Conservation (phyloP, 768 basidiomycete species). For the Trametes cubensis region DNA sequence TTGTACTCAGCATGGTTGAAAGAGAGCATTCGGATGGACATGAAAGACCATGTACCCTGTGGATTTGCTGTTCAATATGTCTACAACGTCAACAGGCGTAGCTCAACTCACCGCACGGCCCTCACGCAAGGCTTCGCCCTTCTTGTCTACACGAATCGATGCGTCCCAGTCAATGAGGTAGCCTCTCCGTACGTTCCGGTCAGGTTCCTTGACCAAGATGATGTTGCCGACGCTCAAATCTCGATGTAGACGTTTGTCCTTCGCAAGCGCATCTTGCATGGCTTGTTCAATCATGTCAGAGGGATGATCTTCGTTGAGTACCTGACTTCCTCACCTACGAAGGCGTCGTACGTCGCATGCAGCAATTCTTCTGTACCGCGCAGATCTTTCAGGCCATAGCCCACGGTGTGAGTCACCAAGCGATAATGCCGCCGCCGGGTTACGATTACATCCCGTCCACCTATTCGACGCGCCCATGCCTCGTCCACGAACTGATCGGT, state of each 20-base stretch:
- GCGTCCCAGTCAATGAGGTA: slow-evolving; percentile 19
- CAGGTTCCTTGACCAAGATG: background rate
- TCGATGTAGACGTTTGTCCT: background rate
- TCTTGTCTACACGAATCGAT: background rate
- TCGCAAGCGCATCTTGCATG: background rate
- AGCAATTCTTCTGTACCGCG: slow-evolving; percentile 14
- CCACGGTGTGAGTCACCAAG: background rate
- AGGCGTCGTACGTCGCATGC: background rate
- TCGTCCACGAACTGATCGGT: background rate
- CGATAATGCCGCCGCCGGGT: background rate
- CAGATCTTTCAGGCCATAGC: background rate
- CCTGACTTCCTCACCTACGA: slow-evolving; percentile 8
- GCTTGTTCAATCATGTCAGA: too few species aligned
- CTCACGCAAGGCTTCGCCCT: background rate
- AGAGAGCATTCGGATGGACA: too few species aligned
- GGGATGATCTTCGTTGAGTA: too few species aligned
- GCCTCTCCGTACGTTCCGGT: background rate
- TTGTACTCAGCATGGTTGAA: background rate
- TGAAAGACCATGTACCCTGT: too few species aligned
- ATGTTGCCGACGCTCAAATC: slow-evolving; percentile 12
- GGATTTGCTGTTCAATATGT: too few species aligned
- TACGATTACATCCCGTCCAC: background rate
- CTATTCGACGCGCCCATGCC: background rate
- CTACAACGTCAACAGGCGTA: too few species aligned
- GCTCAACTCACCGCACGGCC: too few species aligned